phyloP scores from a whole-genome alignment of 2,329 filamentous ascomycete species.

The Elsinoe perseae region DNA sequence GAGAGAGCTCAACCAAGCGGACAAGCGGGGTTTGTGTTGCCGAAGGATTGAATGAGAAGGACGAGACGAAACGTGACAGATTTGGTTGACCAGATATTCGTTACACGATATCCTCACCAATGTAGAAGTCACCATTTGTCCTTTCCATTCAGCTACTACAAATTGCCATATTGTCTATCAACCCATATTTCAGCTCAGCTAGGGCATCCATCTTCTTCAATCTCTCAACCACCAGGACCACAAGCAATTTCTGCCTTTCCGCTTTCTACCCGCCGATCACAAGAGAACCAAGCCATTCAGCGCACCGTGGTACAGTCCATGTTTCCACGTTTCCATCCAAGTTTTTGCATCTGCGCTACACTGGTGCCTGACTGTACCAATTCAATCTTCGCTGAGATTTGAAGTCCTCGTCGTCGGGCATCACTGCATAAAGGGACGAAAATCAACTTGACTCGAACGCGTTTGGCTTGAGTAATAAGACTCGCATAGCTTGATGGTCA shows the following conservation, averaged over 20 bases:
- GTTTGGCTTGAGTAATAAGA: conserved; percentile 1
- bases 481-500: conserved; percentile 3
- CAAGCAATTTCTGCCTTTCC: neutral
- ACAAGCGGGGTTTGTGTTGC: neutral
- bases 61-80: neutral
- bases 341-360: conserved; percentile 1
- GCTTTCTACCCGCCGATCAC: neutral
- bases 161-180: neutral
- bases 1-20: neutral
- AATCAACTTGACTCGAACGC: conserved; percentile 3
- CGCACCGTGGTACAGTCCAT: conserved; percentile 11
- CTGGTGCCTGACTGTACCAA: conserved; percentile 1
- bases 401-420: neutral
- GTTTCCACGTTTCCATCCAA: neutral
- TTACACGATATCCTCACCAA: neutral
- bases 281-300: neutral
- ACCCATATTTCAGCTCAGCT: neutral
- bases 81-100: neutral
- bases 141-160: neutral
- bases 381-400: neutral
- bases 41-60: neutral
- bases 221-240: neutral
- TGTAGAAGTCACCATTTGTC: too few relatives aligned
- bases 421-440: neutral
- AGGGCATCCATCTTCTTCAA: neutral